phyloP scores from a whole-genome alignment of 176 grass and related monocot species.

The Echinochloa phyllopogon region DNA sequence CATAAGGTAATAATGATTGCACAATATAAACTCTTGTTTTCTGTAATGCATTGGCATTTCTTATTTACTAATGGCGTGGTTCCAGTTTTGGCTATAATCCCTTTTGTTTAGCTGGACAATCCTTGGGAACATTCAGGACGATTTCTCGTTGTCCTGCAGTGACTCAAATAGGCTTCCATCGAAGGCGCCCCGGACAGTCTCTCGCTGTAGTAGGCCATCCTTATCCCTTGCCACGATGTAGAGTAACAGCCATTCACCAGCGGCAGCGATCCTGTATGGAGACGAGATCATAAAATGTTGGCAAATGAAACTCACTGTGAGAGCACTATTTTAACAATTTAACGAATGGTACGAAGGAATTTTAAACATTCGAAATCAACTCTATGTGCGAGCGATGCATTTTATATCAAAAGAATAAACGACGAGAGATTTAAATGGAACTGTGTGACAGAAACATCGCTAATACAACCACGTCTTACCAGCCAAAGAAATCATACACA shows the following conservation, averaged over 20 bases:
- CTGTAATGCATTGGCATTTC: background rate
- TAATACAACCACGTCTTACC: slow-evolving; percentile 36
- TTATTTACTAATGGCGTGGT: background rate
- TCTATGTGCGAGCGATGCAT: background rate
- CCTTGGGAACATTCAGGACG: background rate
- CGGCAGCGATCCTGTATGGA: slow-evolving; percentile 16
- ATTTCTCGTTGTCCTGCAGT: slow-evolving; percentile 45
- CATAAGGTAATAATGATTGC: background rate
- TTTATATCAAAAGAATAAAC: background rate
- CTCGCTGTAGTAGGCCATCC: slow-evolving; percentile 50
- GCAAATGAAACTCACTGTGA: background rate
- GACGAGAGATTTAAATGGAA: background rate
- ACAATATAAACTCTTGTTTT: background rate
- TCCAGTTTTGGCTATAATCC: background rate
- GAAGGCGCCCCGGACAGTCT: slow-evolving; percentile 46
- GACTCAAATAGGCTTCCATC: slow-evolving; percentile 71
- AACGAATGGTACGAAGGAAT: background rate
- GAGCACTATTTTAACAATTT: background rate
- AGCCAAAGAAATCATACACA: slow-evolving; percentile 50
- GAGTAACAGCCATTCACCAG: slow-evolving; percentile 53
- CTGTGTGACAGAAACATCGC: background rate
- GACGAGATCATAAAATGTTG: background rate
- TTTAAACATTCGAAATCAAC: background rate
- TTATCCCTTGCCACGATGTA: slow-evolving; percentile 63
- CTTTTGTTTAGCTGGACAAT: background rate